These are phyloP conservation scores for Globisporangium ultimum DNA, from an alignment of 352 stramenopile species.

Conservation along the genomic window DNA sequence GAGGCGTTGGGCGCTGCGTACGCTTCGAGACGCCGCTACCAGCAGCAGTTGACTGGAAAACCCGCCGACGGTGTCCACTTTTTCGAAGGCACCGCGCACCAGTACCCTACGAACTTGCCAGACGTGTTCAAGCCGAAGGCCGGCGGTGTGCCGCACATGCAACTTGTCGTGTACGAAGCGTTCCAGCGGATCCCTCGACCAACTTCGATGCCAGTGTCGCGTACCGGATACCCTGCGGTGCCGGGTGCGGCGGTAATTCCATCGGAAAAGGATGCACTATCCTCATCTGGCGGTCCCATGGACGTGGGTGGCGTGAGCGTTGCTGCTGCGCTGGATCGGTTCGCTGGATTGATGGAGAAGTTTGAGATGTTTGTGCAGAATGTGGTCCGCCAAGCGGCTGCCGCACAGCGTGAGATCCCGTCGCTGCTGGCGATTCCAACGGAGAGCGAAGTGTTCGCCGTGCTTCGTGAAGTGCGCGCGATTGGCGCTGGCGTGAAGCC, in stretches of 20 bases:
- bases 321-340: conserved; percentile 69
- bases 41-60: conserved; percentile 88
- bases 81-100: conserved; percentile 68
- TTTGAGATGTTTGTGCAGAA: conserved; percentile 89
- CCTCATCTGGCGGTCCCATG: conserved; percentile 8
- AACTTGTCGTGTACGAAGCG: conserved; percentile 97
- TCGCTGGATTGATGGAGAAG: conserved; percentile 81
- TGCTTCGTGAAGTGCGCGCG: conserved; percentile 75
- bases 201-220: conserved; percentile 82
- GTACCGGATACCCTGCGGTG: conserved; percentile 31
- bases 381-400: conserved; percentile 68
- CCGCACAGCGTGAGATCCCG: conserved; percentile 72
- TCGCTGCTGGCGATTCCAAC: conserved; percentile 61
- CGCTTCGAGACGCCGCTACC: conserved; percentile 72
- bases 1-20: conserved; percentile 90
- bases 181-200: conserved; percentile 95
- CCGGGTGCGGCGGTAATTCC: conserved; percentile 23
- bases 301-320: conserved; percentile 61
- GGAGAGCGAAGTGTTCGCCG: conserved; percentile 83
- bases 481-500: conserved; percentile 76
- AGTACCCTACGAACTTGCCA: conserved; percentile 80
- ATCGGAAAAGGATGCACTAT: conserved; percentile 36
- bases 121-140: conserved; percentile 94
- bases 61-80: conserved; percentile 58
- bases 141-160: conserved; percentile 88